Base-by-base conservation (phyloP, 2,329 filamentous ascomycete species). In the Periconia digitata region DNA sequence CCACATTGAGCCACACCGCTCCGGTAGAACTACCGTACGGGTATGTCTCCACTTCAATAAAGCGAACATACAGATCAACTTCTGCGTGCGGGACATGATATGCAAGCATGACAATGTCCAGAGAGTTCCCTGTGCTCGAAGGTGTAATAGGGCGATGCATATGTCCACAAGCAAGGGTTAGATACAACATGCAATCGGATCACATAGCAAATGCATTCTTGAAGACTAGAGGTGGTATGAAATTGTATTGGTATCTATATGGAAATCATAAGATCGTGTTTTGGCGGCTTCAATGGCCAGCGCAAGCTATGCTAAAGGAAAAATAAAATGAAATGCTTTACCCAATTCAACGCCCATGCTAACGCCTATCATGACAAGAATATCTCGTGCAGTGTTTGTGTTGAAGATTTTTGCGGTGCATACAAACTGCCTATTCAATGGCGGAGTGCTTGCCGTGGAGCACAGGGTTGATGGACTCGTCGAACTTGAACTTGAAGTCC, bases 401-500 rank as follows among this genome's bases (percentile, higher is more conserved):
- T 32, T 12, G 10, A 40, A 36, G 12, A 47, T 20, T 35, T 2
- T 32, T 10, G n/a, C 27, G n/a, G 24, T 27, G 12, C 24, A 32
- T 12, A 32, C n/a, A n/a, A n/a, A n/a, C n/a, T n/a, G n/a, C 54
- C 67, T 80, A 82, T 69, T 81, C 80, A 51, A 83, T 78, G 39
- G 82, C 82, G 27, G 79, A 81, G 51, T 75, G 75, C 48, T 77
- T 72, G 22, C 76, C 77, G 60, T 81, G 77, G 15, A 80, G 76
- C 36, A 87, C 79, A 29, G 86, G 86, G 76, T 89, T 90, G 58
- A 89, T 81, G 59, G 79, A 79, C 69, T 86, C 84, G 62, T 86
- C 83, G 73, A 87, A 90, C 73, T 83, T 79, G 70, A 88, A 85
- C 76, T 83, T 81, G 76, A 90, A 90, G 58, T 90, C 85, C 36